Evolutionary conservation across 768 basidiomycete species (phyloP).

Genomic region (Boletus coccyginus): DNA sequence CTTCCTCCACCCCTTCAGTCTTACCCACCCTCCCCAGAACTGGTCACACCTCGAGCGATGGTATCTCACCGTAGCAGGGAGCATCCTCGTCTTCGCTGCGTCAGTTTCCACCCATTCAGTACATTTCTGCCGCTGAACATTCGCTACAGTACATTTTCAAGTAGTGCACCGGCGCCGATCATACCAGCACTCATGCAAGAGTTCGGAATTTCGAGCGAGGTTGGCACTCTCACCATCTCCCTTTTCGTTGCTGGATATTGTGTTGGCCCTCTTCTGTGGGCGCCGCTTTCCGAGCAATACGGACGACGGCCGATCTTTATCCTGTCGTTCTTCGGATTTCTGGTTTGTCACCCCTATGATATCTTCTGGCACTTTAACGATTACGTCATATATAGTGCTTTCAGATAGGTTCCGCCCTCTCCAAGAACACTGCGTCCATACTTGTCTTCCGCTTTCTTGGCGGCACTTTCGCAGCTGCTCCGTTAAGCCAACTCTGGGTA

Average conservation of each 20-base stretch:
- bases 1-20: background rate
- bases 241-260: slow-evolving; percentile 70
- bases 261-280: slow-evolving; percentile 61
- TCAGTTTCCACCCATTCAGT: slow-evolving; percentile 22
- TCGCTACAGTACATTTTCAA: slow-evolving; percentile 54
- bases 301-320: slow-evolving; percentile 63
- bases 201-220: slow-evolving; percentile 49
- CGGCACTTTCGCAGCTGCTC: slow-evolving; percentile 66
- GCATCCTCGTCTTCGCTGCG: slow-evolving; percentile 56
- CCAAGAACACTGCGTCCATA: slow-evolving; percentile 59
- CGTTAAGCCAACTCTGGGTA: slow-evolving; percentile 69
- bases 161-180: slow-evolving; percentile 55
- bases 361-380: background rate
- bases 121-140: background rate
- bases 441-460: slow-evolving; percentile 70
- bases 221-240: slow-evolving; percentile 54
- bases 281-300: slow-evolving; percentile 50
- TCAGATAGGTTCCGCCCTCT: slow-evolving; percentile 60
- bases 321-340: slow-evolving; percentile 53
- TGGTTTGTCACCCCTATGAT: slow-evolving; percentile 32
- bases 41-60: slow-evolving; percentile 47
- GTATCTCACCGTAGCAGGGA: slow-evolving; percentile 50
- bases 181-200: slow-evolving; percentile 41
- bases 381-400: slow-evolving; percentile 41
- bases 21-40: slow-evolving; percentile 35